These are phyloP conservation scores for Xerocomellus intermedius DNA, from an alignment of 768 basidiomycete genomes.

Conservation along the genomic window DNA sequence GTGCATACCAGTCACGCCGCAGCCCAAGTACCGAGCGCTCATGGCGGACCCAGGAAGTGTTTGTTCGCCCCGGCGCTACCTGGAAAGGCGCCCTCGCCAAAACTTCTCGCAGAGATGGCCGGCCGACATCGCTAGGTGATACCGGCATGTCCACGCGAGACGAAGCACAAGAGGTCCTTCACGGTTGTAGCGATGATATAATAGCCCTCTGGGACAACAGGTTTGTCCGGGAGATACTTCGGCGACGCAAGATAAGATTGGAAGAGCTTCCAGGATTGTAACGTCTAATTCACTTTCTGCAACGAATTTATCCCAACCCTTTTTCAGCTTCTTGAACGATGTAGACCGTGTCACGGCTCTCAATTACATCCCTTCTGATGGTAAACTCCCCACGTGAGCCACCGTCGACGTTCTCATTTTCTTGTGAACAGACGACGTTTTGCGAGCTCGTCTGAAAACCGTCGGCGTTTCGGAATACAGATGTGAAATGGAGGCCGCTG, in stretches of 20 bases:
- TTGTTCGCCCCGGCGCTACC: slow-evolving; percentile 57
- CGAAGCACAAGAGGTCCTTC: slow-evolving; percentile 42
- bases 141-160: slow-evolving; percentile 30
- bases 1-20: slow-evolving; percentile 18
- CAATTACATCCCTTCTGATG: slow-evolving; percentile 47
- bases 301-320: neutral
- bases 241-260: slow-evolving; percentile 43
- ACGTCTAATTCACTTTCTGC: slow-evolving; percentile 9
- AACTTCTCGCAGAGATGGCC: slow-evolving; percentile 20
- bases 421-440: slow-evolving; percentile 44
- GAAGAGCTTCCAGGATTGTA: slow-evolving; percentile 55
- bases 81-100: slow-evolving; percentile 63
- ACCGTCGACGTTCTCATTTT: slow-evolving; percentile 5
- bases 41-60: slow-evolving; percentile 40
- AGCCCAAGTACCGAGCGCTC: slow-evolving; percentile 20
- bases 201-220: slow-evolving; percentile 45
- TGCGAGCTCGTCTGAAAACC: slow-evolving; percentile 53
- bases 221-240: slow-evolving; percentile 42
- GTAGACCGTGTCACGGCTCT: slow-evolving; percentile 46
- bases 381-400: slow-evolving; percentile 22
- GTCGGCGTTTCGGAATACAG: slow-evolving; percentile 81
- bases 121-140: slow-evolving; percentile 28
- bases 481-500: slow-evolving; percentile 72
- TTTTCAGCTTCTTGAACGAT: slow-evolving; percentile 47
- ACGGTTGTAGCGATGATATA: slow-evolving; percentile 43